Evolutionary conservation across 1,139 yeast species (phyloP), one percentile per base, ranked within the genome.

Genomic region (Zygoascus hellenicus): DNA sequence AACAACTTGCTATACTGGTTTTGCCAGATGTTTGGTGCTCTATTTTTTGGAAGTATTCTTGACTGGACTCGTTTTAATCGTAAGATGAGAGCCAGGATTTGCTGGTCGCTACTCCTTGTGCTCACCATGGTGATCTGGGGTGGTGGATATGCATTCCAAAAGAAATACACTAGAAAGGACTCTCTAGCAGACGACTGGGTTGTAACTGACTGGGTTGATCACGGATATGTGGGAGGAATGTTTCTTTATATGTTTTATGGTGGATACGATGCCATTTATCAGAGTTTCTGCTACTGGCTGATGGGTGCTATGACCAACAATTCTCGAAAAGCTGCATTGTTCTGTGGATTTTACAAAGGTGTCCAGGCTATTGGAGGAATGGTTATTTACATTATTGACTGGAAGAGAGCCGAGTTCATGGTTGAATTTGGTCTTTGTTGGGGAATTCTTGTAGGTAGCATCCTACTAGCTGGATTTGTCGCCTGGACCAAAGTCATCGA

Each of bases 171-270:
- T 59, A 63, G 45, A 70, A 64, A 13, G 45, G 44, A 16, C 37
- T 26, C n/a, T 34, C 39, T 11, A 28, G 42, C 42, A 7, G 35
- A 38, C 11, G 31, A 33, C 14, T 34, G 17, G n/a, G 31, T 19
- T 13, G 45, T 43, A 9, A 30, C 36, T 5, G 48, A 48, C 46
- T 48, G 51, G 51, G 31, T 36, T 9, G 51, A 48, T 16, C 28
- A 66, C 54, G 80, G 78, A 34, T 77, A 75, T 58, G 68, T 76
- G 46, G 82, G 82, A 1, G 81, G 82, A 16, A 70, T 77, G 72
- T 75, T 77, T 65, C 67, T 79, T 54, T 78, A 78, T 66, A 75
- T 79, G 61, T 77, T 77, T 63, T 79, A 78, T 62, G 84, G 84
- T 41, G 64, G 67, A 37, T 77, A 63, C 56, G 84, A 79, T 62